Evolutionary conservation across 1,139 yeast species (phyloP), one percentile per base, ranked within the genome.

Genomic region (Nakaseomyces uthaithaninus): DNA sequence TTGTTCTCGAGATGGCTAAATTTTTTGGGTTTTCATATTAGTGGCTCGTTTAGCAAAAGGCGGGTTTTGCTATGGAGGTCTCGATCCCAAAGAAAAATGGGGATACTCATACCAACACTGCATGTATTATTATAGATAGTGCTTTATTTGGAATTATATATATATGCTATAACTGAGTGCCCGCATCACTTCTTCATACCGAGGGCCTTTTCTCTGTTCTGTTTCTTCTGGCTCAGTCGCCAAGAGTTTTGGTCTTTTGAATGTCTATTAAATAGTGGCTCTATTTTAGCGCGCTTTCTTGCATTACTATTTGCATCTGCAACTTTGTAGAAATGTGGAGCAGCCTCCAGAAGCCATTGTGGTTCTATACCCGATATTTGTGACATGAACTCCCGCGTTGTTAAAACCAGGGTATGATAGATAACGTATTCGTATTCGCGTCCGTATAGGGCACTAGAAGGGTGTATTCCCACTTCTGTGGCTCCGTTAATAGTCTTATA

Each of bases 381-480:
- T 45, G 86, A 93, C 95, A 91, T 86, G 59, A 87, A 91, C 65
- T 89, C 97, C 54, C 77, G 78, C 4, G 86, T 72, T 0, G 97
- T 91, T 53, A 85, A 67, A 36, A 89, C 67, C 42, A 91, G 67
- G 4, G 93, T 80, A 55, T 89, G 94, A 55, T 87, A 91, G 2
- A 91, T 67, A 40, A 87, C 93, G 54, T 82, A 83, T 46, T 81
- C 87, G 2, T 89, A 78, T 15, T 71, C 73, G 51, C 80, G 81
- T 18, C 80, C 83, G 56, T 75, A 83, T 25, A 91, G 60, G 1
- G 93, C 71, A 36, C 94, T 83, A 1, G 94, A 82, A 1, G 98
- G 98, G 59, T 93, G 98, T 52, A 93, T 69, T 44, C 72, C 76
- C 7, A 89, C 96, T 1, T 83, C 76, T 0, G 94, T 82, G 27